Evolutionary conservation across 2,329 filamentous ascomycete genomes (phyloP), one percentile per base, ranked within the genome.

Genomic region (Cordyceps tenuipes): DNA sequence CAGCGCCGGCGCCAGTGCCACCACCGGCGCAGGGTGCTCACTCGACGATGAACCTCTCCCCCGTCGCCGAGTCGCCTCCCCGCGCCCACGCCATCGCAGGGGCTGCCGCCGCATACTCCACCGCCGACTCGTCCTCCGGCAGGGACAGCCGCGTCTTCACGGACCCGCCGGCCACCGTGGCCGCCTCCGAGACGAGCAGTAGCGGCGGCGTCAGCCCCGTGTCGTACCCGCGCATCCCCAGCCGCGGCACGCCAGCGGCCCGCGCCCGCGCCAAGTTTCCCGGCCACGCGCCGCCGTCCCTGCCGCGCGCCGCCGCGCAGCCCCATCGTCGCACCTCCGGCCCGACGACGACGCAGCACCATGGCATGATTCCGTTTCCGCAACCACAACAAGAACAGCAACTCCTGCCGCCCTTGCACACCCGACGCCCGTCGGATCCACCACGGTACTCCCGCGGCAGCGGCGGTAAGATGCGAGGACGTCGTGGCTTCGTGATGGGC

Each of bases 31-130:
- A 1, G 64, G 63, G 19, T 64, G 66, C 26, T 61, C 60, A 54
- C 69, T 36, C 34, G 10, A 13, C 62, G 57, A 68, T 62, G 59
- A 73, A 71, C 49, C 71, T 82, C 5, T 79, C 80, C 0, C 80
- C 79, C 1, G 79, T 82, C 6, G 70, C 70, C 13, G 79, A 82
- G 64, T 79, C 77, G 0, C 78, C 34, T 36, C 34, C 77, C 3
- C 67, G 68, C n/a, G n/a, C n/a, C 15, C 5, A n/a, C 7, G 15
- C n/a, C 10, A 17, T 19, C 19, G 9, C 43, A 44, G 29, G 15
- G 4, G 43, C 43, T 2, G 43, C 47, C 3, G 6, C 39, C 13
- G 17, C 13, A 1, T 43, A 15, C 15, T 43, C 39, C 15, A 43
- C 15, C 39, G 17, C 15, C 39, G 17, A 15, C 15, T 17, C 15